phyloP scores from a whole-genome alignment of 371 early-diverging fungal species.

The Nosema muscidifuracis region DNA sequence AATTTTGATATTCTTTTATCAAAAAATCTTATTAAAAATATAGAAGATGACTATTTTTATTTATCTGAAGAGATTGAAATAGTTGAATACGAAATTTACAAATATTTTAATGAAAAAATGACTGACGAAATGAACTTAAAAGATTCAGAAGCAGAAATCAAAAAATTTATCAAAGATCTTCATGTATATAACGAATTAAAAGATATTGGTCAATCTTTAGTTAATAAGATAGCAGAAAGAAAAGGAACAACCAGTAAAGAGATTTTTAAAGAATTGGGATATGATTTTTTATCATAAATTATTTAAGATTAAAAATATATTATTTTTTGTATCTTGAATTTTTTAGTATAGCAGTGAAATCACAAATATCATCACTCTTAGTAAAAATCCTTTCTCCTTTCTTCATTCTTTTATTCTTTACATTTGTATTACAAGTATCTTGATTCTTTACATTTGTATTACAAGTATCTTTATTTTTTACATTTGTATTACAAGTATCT shows the following conservation, averaged over 20 bases:
- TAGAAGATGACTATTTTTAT: slow-evolving; percentile 33
- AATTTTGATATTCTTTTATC: slow-evolving; percentile 22
- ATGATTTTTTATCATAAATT: too few relatives aligned
- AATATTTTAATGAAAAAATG: slow-evolving; percentile 15
- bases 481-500: too few relatives aligned
- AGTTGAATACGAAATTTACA: slow-evolving; percentile 38
- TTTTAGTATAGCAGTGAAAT: too few relatives aligned
- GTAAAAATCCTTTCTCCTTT: too few relatives aligned
- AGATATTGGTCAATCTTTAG: slow-evolving; percentile 55
- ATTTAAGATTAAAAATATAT: too few relatives aligned
- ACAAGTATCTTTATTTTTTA: too few relatives aligned
- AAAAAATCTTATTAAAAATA: background rate
- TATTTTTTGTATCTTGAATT: too few relatives aligned
- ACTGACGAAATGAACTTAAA: slow-evolving; percentile 28
- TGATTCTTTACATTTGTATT: too few relatives aligned
- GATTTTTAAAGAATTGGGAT: slow-evolving; percentile 44
- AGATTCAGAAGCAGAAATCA: slow-evolving; percentile 42
- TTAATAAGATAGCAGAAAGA: slow-evolving; percentile 56
- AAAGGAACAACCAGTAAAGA: slow-evolving; percentile 47
- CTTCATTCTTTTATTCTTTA: too few relatives aligned
- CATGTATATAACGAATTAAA: slow-evolving; percentile 61
- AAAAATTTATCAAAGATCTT: slow-evolving; percentile 46
- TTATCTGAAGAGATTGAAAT: slow-evolving; percentile 6
- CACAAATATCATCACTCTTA: too few relatives aligned
- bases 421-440: too few relatives aligned